Percentiles rank a stretch among this genome's conserved stretches.
phyloP scores from a whole-genome alignment of 78 protist species.

The Guillardia theta region DNA sequence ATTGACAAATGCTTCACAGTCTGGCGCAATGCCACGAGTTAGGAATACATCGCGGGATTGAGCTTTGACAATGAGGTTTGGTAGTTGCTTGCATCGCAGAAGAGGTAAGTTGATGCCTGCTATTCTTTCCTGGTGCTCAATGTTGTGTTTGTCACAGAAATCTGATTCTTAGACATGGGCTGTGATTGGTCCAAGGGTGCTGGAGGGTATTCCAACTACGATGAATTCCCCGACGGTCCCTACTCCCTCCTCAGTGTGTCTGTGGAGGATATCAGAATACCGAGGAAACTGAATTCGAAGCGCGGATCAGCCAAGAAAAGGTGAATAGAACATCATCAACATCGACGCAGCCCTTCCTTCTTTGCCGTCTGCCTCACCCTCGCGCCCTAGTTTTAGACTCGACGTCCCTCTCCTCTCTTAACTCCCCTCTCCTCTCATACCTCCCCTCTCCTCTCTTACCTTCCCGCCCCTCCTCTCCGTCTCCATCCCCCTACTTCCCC shows the following conservation, averaged over 20 bases:
- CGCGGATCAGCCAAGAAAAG: not conserved
- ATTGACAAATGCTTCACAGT: too few species aligned
- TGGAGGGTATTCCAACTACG: not conserved
- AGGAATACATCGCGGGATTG: too few species aligned
- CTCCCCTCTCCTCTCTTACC: not conserved
- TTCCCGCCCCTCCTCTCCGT: not conserved
- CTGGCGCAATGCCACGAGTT: too few species aligned
- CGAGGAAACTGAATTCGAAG: too few species aligned
- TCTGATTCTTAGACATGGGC: not conserved
- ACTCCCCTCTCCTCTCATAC: not conserved
- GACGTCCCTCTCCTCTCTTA: not conserved
- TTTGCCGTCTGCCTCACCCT: not conserved
- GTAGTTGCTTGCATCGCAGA: too few species aligned
- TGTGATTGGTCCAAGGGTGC: conserved; percentile 19
- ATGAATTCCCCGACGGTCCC: not conserved
- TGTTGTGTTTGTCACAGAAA: too few species aligned
- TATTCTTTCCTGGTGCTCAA: too few species aligned
- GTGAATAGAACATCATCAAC: not conserved
- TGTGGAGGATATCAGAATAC: not conserved
- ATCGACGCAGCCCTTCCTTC: not conserved
- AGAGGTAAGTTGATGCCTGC: too few species aligned
- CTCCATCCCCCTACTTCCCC: not conserved
- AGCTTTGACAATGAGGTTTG: too few species aligned
- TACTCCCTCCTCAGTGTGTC: not conserved
- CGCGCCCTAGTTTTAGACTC: not conserved